A percentile compares a stretch with the other conserved stretches of the same genome.
These are phyloP conservation scores for Annulohypoxylon maeteangense DNA, from an alignment of 495 filamentous ascomycete genomes.

Conservation along the genomic window DNA sequence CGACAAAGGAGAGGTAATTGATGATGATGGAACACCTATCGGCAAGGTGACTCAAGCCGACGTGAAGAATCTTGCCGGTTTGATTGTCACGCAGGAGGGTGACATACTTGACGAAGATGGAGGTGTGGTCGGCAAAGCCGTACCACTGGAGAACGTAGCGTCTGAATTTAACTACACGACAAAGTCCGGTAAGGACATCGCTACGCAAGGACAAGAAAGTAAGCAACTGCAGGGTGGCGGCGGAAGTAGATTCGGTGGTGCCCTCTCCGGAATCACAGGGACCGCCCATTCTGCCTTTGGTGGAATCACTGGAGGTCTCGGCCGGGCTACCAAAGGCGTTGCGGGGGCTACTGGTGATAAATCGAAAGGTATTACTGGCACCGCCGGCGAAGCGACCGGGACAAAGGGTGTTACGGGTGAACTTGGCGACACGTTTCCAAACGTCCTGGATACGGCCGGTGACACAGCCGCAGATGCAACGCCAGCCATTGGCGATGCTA, in stretches of 20 bases:
- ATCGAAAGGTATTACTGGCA: constrained; percentile 24
- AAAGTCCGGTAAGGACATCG: constrained; percentile 28
- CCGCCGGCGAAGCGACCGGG: constrained; percentile 26
- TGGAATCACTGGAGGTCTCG: constrained; percentile 28
- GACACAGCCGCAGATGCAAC: constrained; percentile 22
- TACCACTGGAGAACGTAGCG: constrained; percentile 53
- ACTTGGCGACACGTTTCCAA: constrained; percentile 20
- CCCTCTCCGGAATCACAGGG: constrained; percentile 26
- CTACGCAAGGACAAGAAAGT: constrained; percentile 11
- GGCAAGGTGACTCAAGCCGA: constrained; percentile 71
- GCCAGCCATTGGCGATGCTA: constrained; percentile 27
- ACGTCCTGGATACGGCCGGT: constrained; percentile 13
- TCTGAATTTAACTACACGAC: constrained; percentile 45
- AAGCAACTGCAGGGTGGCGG: background rate
- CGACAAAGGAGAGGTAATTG: constrained; percentile 55
- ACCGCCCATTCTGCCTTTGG: constrained; percentile 27
- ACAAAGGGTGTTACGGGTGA: constrained; percentile 16
- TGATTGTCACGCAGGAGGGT: constrained; percentile 67
- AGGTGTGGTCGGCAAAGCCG: constrained; percentile 67
- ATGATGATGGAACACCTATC: constrained; percentile 62
- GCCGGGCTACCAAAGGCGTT: constrained; percentile 21
- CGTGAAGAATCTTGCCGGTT: constrained; percentile 64
- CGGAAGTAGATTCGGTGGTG: constrained; percentile 21
- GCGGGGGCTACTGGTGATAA: constrained; percentile 27
- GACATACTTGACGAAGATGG: constrained; percentile 72